Percentiles rank a stretch among this genome's conserved stretches.
Evolutionary conservation across 83 land plant genomes (phyloP).

Genomic region (Diphasiastrum complanatum): DNA sequence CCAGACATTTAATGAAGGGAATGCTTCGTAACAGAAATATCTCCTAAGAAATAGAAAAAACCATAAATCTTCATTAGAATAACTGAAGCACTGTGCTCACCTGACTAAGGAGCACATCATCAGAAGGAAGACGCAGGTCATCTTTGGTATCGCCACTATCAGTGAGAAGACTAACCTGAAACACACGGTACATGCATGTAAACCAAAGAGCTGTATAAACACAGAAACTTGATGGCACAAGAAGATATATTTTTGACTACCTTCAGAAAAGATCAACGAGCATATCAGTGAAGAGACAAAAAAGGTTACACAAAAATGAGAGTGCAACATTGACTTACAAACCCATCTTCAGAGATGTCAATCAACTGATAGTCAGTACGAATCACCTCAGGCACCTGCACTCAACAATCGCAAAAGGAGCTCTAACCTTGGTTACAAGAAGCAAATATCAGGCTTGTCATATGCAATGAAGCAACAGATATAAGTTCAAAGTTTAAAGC

Average conservation of each 20-base stretch:
- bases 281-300: not conserved
- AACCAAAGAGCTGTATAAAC: not conserved
- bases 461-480: not conserved
- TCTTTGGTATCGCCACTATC: slow-evolving; percentile 76
- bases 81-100: too few species aligned
- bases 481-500: too few species aligned
- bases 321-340: slow-evolving; percentile 40
- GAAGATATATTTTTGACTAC: not conserved
- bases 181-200: not conserved
- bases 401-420: too few species aligned
- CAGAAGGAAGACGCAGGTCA: slow-evolving; percentile 83
- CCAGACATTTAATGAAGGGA: too few species aligned
- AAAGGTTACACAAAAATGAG: not conserved
- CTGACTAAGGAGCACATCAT: slow-evolving; percentile 62
- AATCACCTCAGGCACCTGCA: slow-evolving; percentile 80
- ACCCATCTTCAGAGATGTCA: slow-evolving; percentile 89
- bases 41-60: too few species aligned
- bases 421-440: too few species aligned
- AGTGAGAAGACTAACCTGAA: slow-evolving; percentile 76
- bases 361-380: slow-evolving; percentile 90
- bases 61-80: too few species aligned
- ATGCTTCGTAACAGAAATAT: too few species aligned
- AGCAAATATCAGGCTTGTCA: not conserved
- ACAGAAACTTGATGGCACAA: not conserved
- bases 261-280: not conserved